Percentiles rank a stretch among this genome's conserved stretches.
phyloP scores from a whole-genome alignment of 768 basidiomycete genomes.

The Coprinopsis cinerea region DNA sequence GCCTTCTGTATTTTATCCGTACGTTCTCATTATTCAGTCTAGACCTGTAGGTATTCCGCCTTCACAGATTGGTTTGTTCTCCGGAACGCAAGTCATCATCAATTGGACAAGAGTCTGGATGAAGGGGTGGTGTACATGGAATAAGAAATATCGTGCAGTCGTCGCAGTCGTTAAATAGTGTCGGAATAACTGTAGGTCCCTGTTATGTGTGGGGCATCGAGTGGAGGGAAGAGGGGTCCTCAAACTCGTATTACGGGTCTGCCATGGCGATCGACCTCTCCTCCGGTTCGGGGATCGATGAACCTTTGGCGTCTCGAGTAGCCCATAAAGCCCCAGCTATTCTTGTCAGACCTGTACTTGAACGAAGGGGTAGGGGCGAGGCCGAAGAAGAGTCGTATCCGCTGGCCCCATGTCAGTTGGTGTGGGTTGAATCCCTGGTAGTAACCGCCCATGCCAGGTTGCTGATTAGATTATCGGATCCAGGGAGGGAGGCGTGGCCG shows the following conservation, averaged over 20 bases:
- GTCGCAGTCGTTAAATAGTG: no score
- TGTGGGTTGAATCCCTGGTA: constrained; percentile 19
- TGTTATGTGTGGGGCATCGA: background rate
- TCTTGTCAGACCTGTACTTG: constrained; percentile 37
- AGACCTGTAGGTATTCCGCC: no score
- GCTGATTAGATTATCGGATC: constrained; percentile 13
- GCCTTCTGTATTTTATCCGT: no score
- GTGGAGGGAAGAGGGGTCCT: no score
- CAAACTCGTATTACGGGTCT: constrained; percentile 46
- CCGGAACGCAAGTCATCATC: no score
- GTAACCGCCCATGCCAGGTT: constrained; percentile 23
- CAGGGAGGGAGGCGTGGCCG: background rate
- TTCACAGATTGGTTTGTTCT: no score
- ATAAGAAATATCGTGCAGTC: background rate
- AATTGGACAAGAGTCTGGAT: no score
- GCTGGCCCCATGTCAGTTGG: constrained; percentile 35
- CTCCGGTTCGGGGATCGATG: constrained; percentile 42
- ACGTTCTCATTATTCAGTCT: no score
- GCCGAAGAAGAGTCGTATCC: constrained; percentile 50
- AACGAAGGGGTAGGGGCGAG: constrained; percentile 35
- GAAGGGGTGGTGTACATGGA: background rate
- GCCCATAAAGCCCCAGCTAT: constrained; percentile 53
- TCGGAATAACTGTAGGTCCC: no score
- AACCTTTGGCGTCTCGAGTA: constrained; percentile 44
- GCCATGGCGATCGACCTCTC: constrained; percentile 51